Base-by-base conservation (phyloP, 2,329 filamentous ascomycete genomes). In the Ceratocystis colombiana region DNA sequence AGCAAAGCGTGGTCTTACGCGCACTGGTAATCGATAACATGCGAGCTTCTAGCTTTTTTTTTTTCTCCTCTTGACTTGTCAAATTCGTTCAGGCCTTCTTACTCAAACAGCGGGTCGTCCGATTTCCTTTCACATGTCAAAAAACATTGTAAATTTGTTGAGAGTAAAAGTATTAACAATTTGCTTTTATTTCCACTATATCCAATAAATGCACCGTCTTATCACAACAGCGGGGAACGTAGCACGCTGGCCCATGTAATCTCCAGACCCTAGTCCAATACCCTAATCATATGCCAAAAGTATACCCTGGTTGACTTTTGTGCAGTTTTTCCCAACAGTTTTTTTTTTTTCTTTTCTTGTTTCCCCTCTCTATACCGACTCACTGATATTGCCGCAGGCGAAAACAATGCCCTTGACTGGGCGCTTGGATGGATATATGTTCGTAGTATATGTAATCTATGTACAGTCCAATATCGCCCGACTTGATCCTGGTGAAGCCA, bases 251-350 rank as follows among this genome's bases (percentile, higher is more conserved):
- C 20, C 7, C 25, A n/a, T 30, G n/a, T 22, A 10, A 20, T 33
- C 2, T n/a, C 15, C 1, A 37, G 10, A 53, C 48, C 48, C 55
- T 59, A 59, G n/a, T 2, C 1, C 2, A 1, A 15, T 20, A 53
- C 45, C 46, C 46, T 64, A 50, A 37, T 55, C 62, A 53, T 37
- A 37, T 50, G 44, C 37, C 59, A 66, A 62, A n/a, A 17, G 53
- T 33, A 46, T 33, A 57, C 25, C 37, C 37, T 41, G 37, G 5
- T 2, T 1, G 6, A 7, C n/a, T 46, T 41, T 57, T 8, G 12
- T 5, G 25, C 50, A 37, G 25, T 17, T 30, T 30, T 30, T 25
- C 33, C 25, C 15, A 37, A 59, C 50, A 25, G 50, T 20, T 30
- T 57, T 57, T 33, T 57, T 33, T 30, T 44, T 41, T 28, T 3